Evolutionary conservation across 257 asterid species (phyloP), one percentile per base, ranked within the genome.

Genomic region (Parsonsia alboflavescens): DNA sequence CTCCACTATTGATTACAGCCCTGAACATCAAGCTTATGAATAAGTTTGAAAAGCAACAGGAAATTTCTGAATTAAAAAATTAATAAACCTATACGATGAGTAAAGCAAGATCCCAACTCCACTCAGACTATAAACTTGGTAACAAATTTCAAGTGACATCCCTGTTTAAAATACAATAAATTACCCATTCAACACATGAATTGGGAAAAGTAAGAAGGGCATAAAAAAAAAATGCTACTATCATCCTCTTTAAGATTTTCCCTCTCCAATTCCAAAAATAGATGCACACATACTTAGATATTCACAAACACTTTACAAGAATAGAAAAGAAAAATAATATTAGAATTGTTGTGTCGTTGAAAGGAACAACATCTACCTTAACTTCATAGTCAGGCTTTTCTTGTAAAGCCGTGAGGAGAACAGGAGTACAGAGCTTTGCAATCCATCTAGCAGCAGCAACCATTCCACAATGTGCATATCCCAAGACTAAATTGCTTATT

Each of bases 391-490:
- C 90, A 68, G 96, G 96, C 73, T 89, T 70, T 75, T 88, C 92
- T 73, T 84, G 80, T 52, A 89, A 81, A 74, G 92, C 96, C 84
- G 82, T 84, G 77, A 85, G 85, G 85, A 91, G 81, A 76, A 86
- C 80, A 26, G 97, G 97, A 71, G 85, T 85, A 78, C 91, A 81
- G 4, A 89, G 90, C 86, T 89, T 91, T 28, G 97, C 92, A 70
- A 89, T 91, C 97, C 97, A 91, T 61, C 97, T 83, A 69, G 97
- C 97, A 70, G 97, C 96, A 84, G 97, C 97, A 78, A 89, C 97
- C 97, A 91, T 91, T 52, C 97, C 97, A 79, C 97, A 89, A 80
- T 91, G 97, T 8, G 97, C 97, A 71, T 91, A 88, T 71, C 97
- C 97, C 77, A 91, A 79, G 68, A 86, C 93, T 72, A 91, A 86